Percentiles rank a stretch among this genome's conserved stretches.
Conservation (phyloP, 2,329 filamentous ascomycete species). For the Metarhizium humberi region DNA sequence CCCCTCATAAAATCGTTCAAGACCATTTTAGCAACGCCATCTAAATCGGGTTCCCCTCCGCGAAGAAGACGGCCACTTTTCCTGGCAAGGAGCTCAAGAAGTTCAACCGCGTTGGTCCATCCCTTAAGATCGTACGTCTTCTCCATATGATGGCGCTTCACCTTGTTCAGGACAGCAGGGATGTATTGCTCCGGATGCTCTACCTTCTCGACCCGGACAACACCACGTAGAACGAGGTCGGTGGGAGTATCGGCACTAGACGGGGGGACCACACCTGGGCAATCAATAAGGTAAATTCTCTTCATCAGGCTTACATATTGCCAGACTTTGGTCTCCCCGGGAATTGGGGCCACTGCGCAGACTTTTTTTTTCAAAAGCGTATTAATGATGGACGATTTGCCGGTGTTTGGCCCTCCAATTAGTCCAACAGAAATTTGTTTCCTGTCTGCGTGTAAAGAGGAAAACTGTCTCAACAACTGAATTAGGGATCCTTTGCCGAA, state of each 20-base stretch:
- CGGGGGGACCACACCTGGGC: slow-evolving; percentile 90
- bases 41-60: slow-evolving; percentile 89
- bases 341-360: slow-evolving; percentile 86
- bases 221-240: slow-evolving; percentile 82
- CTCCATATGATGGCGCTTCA: slow-evolving; percentile 81
- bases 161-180: slow-evolving; percentile 66
- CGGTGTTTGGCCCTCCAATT: slow-evolving; percentile 73
- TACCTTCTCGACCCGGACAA: slow-evolving; percentile 91
- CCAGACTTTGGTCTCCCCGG: slow-evolving; percentile 96
- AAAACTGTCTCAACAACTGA: slow-evolving; percentile 85
- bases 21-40: slow-evolving; percentile 94
- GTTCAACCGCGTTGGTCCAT: slow-evolving; percentile 68
- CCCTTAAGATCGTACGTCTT: slow-evolving; percentile 84
- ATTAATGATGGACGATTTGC: slow-evolving; percentile 96
- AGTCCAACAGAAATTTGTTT: slow-evolving; percentile 93
- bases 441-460: slow-evolving; percentile 74
- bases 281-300: slow-evolving; percentile 84
- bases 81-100: slow-evolving; percentile 77
- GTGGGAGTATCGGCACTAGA: slow-evolving; percentile 74
- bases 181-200: slow-evolving; percentile 97
- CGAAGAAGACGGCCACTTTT: slow-evolving; percentile 81
- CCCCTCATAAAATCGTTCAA: slow-evolving; percentile 93
- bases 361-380: slow-evolving; percentile 91
- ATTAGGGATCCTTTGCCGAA: slow-evolving; percentile 96
- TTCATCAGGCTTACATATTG: slow-evolving; percentile 96